Conservation (phyloP, 164 flowering plant genomes). For the Sextonia rubra region DNA sequence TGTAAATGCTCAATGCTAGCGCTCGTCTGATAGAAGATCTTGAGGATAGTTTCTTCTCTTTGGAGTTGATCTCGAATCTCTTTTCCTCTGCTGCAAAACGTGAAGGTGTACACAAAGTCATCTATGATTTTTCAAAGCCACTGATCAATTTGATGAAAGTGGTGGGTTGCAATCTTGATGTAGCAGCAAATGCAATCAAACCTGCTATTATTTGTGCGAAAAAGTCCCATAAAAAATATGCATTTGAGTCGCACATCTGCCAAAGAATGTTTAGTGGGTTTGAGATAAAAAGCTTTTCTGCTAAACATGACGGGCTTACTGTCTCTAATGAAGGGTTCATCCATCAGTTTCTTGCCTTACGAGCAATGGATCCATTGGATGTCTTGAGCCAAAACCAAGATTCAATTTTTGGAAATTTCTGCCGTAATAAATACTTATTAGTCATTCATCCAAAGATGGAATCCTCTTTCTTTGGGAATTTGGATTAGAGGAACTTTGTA, state of each 20-base stretch:
- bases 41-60: constrained; percentile 42
- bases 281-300: constrained; percentile 63
- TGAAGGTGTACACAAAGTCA: constrained; percentile 57
- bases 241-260: constrained; percentile 92
- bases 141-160: constrained; percentile 98
- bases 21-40: constrained; percentile 52
- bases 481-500: constrained; percentile 78
- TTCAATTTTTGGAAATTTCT: constrained; percentile 77
- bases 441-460: constrained; percentile 93
- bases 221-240: constrained; percentile 93
- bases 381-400: constrained; percentile 71
- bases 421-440: constrained; percentile 68
- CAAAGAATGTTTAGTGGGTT: too few relatives aligned
- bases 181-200: too few relatives aligned
- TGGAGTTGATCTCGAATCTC: constrained; percentile 67
- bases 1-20: neutral
- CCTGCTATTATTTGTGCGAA: constrained; percentile 68
- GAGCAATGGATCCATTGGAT: constrained; percentile 77
- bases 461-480: constrained; percentile 82
- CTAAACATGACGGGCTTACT: constrained; percentile 37
- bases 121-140: too few relatives aligned
- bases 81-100: constrained; percentile 66
- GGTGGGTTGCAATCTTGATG: constrained; percentile 94
- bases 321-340: constrained; percentile 59
- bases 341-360: constrained; percentile 69